A percentile compares a stretch with the other conserved stretches of the same genome.
Conservation (phyloP, 345 rosid genomes). For the Toxicodendron radicans region DNA sequence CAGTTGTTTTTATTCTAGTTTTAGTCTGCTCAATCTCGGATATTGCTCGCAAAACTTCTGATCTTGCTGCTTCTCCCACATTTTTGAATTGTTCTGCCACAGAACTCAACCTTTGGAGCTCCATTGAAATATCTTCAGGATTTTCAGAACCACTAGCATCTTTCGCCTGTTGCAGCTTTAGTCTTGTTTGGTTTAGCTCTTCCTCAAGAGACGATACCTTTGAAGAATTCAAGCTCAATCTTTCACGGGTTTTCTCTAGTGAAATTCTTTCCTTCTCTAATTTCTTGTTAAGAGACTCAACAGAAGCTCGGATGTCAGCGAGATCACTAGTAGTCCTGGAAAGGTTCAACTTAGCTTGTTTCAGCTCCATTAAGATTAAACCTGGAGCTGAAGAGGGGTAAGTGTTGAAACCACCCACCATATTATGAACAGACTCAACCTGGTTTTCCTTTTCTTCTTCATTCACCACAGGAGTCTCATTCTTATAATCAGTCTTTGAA, state of each 20-base stretch:
- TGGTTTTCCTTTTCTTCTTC: slow-evolving; percentile 41
- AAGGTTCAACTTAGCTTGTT: slow-evolving; percentile 81
- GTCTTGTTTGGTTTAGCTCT: slow-evolving; percentile 50
- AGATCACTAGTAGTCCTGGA: slow-evolving; percentile 80
- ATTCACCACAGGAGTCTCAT: slow-evolving; percentile 14
- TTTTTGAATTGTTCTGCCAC: slow-evolving; percentile 70
- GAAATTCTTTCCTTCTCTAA: slow-evolving; percentile 69
- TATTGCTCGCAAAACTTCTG: slow-evolving; percentile 60
- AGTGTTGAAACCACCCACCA: slow-evolving; percentile 25
- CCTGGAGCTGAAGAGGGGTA: slow-evolving; percentile 54
- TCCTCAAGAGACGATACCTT: slow-evolving; percentile 68
- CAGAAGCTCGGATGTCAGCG: slow-evolving; percentile 60
- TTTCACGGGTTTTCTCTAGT: slow-evolving; percentile 70
- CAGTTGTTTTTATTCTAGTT: slow-evolving; percentile 63
- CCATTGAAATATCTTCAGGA: slow-evolving; percentile 46
- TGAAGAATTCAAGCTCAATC: slow-evolving; percentile 52
- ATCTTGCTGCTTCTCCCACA: slow-evolving; percentile 53
- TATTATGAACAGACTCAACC: slow-evolving; percentile 14
- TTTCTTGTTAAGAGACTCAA: slow-evolving; percentile 60
- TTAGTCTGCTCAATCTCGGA: slow-evolving; percentile 66
- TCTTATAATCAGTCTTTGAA: slow-evolving; percentile 11
- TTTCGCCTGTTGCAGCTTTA: slow-evolving; percentile 44
- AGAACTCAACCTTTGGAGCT: slow-evolving; percentile 62
- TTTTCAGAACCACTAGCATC: slow-evolving; percentile 38
- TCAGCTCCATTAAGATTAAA: slow-evolving; percentile 70